Evolutionary conservation across 805 yeast genomes (phyloP), one percentile per base, ranked within the genome.

Genomic region (Candida vaughaniae): DNA sequence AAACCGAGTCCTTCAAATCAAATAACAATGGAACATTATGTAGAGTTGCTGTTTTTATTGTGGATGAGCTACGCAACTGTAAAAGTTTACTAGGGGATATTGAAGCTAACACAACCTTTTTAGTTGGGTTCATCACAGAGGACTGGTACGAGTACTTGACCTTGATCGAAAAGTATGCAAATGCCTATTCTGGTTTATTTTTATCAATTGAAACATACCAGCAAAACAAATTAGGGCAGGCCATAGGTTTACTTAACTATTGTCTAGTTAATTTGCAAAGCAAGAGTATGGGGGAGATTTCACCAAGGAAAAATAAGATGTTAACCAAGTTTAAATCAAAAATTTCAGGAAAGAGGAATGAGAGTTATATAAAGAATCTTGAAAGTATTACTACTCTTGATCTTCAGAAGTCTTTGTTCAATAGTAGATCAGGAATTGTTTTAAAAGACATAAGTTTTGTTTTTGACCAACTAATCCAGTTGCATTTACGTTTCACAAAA

Each of bases 171-270:
- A 62, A 57, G 30, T 63, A 71, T 46, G 56, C 63, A 5, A 52
- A 58, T 16, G 74, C 73, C 0, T 69, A 71, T 40, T 63, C 71
- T 14, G 75, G 74, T 0, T 42, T 65, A n/a, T 66, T 73, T 33
- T 53, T 71, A 16, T 56, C 76, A 0, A 58, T 72, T 25, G 77
- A 73, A 32, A 51, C 57, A 35, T 73, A 73, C 48, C 73, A 71
- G 41, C 62, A 71, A 32, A 58, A 62, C 35, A 60, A 66, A 25
- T 35, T 73, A 14, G 79, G 79, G 6, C 59, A 58, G n/a, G 67
- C 74, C 3, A 58, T 73, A 26, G 79, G 77, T 2, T 55, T 71
- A 22, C 46, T 73, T 3, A 66, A 70, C 39, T 57, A 55, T 30
- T 43, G 69, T 16, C 49, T 69, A 9, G 41, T 68, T 8, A 48